Conservation (phyloP, 768 basidiomycete species). For the Phallus indusiatus region DNA sequence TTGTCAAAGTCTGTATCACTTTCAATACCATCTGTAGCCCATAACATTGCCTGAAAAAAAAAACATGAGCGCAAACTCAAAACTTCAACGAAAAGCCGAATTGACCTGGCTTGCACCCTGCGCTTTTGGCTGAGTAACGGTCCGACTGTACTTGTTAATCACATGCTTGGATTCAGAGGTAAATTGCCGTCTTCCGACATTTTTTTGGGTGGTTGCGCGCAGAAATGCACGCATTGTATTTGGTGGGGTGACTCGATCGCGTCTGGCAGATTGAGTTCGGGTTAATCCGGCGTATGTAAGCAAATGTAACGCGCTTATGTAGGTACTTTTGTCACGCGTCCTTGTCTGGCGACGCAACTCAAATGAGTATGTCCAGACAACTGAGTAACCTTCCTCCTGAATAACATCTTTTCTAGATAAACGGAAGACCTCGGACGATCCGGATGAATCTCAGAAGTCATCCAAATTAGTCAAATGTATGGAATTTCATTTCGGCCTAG, state of each 20-base stretch:
- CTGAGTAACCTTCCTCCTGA: neutral
- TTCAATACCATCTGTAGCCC: slow-evolving; percentile 90
- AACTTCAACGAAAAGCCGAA: neutral
- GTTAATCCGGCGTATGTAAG: too few species aligned
- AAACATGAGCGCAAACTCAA: neutral
- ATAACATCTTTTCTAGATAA: neutral
- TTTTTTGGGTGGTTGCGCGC: neutral
- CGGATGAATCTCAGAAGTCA: neutral
- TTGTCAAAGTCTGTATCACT: slow-evolving; percentile 81
- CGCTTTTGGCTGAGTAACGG: slow-evolving; percentile 83
- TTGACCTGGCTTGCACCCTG: slow-evolving; percentile 90
- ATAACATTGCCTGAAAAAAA: slow-evolving; percentile 80
- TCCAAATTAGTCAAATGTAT: neutral
- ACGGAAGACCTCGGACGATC: neutral
- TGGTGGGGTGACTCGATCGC: neutral
- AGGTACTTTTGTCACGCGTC: too few species aligned
- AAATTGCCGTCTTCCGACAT: neutral
- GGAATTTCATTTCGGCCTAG: neutral
- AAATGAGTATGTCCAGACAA: too few species aligned
- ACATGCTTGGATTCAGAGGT: slow-evolving; percentile 7
- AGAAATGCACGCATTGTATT: neutral
- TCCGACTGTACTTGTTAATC: slow-evolving; percentile 61
- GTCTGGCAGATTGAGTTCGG: neutral
- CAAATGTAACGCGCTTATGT: too few species aligned
- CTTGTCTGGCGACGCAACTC: too few species aligned